These are phyloP conservation scores for Astrothelium subdiscretum DNA, from an alignment of 495 filamentous ascomycete species.

Conservation along the genomic window DNA sequence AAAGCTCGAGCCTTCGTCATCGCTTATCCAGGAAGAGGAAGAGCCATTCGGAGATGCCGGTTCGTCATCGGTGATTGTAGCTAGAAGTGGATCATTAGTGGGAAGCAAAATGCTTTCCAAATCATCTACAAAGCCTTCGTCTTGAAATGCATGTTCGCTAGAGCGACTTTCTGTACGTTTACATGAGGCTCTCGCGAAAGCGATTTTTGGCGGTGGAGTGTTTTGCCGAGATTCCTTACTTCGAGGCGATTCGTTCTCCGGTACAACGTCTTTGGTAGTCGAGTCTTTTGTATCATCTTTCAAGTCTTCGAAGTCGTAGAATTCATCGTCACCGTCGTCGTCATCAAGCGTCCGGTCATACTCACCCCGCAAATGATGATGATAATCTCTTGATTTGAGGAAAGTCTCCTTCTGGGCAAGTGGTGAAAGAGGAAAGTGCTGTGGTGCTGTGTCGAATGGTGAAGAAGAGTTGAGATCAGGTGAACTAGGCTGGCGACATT, in stretches of 20 bases:
- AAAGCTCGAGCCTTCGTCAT: conserved; percentile 18
- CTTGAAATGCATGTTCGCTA: neutral
- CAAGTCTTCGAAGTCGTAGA: conserved; percentile 7
- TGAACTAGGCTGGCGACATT: conserved; percentile 8
- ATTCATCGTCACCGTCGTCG: conserved; percentile 7
- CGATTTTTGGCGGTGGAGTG: conserved; percentile 7
- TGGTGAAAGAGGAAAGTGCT: conserved; percentile 32
- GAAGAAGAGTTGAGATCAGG: conserved; percentile 38
- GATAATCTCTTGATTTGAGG: conserved; percentile 12
- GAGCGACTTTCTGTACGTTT: neutral
- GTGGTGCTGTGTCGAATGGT: conserved; percentile 40
- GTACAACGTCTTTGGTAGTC: neutral
- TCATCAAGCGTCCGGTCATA: conserved; percentile 24
- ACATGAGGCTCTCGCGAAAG: conserved; percentile 3
- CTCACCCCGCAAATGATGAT: conserved; percentile 54
- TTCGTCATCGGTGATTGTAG: conserved; percentile 24
- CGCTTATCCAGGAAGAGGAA: conserved; percentile 21
- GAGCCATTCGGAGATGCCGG: conserved; percentile 15
- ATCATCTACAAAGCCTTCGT: conserved; percentile 18
- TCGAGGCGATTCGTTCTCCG: neutral
- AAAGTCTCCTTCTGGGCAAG: conserved; percentile 17
- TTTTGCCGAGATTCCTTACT: neutral
- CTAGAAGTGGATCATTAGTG: conserved; percentile 30
- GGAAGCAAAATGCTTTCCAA: conserved; percentile 30
- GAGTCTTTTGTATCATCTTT: neutral